phyloP scores from a whole-genome alignment of 2,329 filamentous ascomycete species.

The Dothiorella sarmentorum region DNA sequence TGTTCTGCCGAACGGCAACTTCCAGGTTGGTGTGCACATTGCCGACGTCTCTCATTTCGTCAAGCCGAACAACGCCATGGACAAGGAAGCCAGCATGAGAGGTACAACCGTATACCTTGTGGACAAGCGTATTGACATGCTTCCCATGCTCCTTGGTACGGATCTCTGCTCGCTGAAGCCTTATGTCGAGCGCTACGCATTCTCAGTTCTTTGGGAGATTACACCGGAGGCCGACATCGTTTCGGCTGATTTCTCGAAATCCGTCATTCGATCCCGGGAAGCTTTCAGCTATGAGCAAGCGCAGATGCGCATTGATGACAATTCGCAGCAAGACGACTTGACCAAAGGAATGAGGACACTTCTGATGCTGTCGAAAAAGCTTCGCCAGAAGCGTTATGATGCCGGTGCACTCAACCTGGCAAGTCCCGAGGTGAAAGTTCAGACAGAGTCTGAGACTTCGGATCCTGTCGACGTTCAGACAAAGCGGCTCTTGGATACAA shows the following conservation, averaged over 20 bases:
- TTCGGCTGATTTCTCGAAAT: slow-evolving; percentile 87
- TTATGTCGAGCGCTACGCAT: slow-evolving; percentile 75
- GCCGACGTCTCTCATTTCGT: slow-evolving; percentile 99
- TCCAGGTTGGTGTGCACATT: slow-evolving; percentile 95
- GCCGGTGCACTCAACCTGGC: slow-evolving; percentile 92
- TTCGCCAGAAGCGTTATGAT: slow-evolving; percentile 93
- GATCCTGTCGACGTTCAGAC: slow-evolving; percentile 96
- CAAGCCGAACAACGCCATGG: slow-evolving; percentile 95
- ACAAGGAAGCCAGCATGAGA: slow-evolving; percentile 86
- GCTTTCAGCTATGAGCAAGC: slow-evolving; percentile 98
- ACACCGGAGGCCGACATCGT: slow-evolving; percentile 81
- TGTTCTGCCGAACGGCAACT: slow-evolving; percentile 84
- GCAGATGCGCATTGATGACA: slow-evolving; percentile 88
- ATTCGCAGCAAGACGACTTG: slow-evolving; percentile 80
- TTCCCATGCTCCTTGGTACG: slow-evolving; percentile 92
- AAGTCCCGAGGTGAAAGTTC: slow-evolving; percentile 95
- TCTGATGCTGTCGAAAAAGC: slow-evolving; percentile 83
- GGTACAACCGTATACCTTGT: slow-evolving; percentile 97
- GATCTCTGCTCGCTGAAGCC: slow-evolving; percentile 96
- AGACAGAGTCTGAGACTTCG: slow-evolving; percentile 91
- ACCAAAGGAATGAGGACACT: slow-evolving; percentile 86
- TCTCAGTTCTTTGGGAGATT: slow-evolving; percentile 69
- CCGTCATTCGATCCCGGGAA: slow-evolving; percentile 92
- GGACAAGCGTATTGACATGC: slow-evolving; percentile 99
- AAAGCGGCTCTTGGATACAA: slow-evolving; percentile 89